These are phyloP conservation scores for Pseudozyma thailandica DNA, from an alignment of 1,284 basidiomycete genomes.

Conservation along the genomic window DNA sequence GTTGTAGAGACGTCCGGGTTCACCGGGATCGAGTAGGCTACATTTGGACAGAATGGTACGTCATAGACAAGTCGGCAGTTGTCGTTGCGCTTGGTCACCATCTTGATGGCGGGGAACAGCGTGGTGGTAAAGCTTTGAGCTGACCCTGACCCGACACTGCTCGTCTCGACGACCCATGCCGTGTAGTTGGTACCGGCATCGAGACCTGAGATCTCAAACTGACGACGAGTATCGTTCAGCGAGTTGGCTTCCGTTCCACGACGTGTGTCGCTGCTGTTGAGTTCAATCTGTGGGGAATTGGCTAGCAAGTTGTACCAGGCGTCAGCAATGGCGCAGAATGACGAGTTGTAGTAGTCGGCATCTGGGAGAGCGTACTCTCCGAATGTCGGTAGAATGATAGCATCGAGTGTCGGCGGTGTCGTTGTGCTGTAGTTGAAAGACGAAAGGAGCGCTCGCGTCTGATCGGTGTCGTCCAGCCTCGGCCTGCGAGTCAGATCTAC, in stretches of 20 bases:
- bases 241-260: constrained; percentile 44
- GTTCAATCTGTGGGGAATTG: constrained; percentile 13
- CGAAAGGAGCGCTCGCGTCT: constrained; percentile 62
- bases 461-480: constrained; percentile 66
- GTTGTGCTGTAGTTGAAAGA: constrained; percentile 59
- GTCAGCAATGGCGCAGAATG: constrained; percentile 64
- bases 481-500: constrained; percentile 42
- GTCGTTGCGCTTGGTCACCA: constrained; percentile 64
- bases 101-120: constrained; percentile 61
- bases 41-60: constrained; percentile 68
- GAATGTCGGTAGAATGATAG: constrained; percentile 60
- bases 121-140: constrained; percentile 25
- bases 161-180: constrained; percentile 66
- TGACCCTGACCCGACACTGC: constrained; percentile 34
- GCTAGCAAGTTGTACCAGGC: constrained; percentile 34
- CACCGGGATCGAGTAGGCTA: constrained; percentile 70
- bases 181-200: constrained; percentile 67
- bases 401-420: constrained; percentile 50
- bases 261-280: constrained; percentile 57
- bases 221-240: constrained; percentile 45
- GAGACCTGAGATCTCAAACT: constrained; percentile 56
- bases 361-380: constrained; percentile 49
- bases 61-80: constrained; percentile 68
- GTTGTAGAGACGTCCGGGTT: constrained; percentile 56
- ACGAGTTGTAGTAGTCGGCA: constrained; percentile 62